Evolutionary conservation across 768 basidiomycete species (phyloP).

Genomic region (Xerocomus brunneocitrinus): DNA sequence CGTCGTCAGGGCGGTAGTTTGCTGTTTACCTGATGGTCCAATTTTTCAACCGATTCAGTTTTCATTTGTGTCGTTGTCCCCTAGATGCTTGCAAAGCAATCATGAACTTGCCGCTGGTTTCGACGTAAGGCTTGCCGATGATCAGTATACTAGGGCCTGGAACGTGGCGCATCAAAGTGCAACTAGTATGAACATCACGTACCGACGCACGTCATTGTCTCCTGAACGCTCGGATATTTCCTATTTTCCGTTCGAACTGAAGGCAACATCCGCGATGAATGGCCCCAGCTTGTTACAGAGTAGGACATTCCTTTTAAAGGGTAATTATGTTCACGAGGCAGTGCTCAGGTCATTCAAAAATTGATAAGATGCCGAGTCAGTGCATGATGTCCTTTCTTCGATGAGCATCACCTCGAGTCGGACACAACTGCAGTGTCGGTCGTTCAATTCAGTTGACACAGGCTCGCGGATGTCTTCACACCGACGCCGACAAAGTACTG

Average conservation of each 20-base stretch:
- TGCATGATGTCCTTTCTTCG: background rate
- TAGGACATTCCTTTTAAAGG: background rate
- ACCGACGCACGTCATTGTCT: background rate
- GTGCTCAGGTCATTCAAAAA: background rate
- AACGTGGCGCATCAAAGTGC: background rate
- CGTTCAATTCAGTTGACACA: background rate
- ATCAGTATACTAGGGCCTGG: background rate
- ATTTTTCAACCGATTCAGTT: background rate
- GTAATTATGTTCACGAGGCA: background rate
- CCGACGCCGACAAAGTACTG: background rate
- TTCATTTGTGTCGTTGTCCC: background rate
- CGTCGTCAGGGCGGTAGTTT: slow-evolving; percentile 2
- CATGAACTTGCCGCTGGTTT: background rate
- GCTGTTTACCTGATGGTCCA: background rate
- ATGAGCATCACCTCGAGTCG: background rate
- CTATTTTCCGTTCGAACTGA: background rate
- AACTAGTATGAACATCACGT: background rate
- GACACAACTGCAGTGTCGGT: background rate
- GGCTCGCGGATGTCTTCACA: background rate
- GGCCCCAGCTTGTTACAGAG: background rate
- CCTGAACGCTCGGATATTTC: background rate
- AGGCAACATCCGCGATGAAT: background rate
- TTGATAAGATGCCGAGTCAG: background rate
- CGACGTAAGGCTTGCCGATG: background rate
- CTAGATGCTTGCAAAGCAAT: background rate